Conservation (phyloP, 2,329 filamentous ascomycete genomes). For the Parastagonospora avenae region DNA sequence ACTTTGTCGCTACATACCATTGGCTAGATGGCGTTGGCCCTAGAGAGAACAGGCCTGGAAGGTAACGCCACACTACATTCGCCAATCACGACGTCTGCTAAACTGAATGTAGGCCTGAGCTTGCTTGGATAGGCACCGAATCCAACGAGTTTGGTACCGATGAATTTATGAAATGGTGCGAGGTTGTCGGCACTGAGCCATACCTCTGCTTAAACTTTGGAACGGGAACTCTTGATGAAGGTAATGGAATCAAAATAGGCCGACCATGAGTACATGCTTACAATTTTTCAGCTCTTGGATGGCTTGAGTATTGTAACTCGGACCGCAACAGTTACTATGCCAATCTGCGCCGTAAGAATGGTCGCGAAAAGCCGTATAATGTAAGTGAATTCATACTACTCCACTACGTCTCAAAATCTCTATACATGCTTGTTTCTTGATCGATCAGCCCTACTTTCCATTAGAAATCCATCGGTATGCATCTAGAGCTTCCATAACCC, state of each 20-base stretch:
- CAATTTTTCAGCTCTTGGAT: slow-evolving; percentile 63
- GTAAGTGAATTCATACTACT: slow-evolving; percentile 38
- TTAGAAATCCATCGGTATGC: too few relatives aligned
- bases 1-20: slow-evolving; percentile 84
- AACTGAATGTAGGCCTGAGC: slow-evolving; percentile 62
- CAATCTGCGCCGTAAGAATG: slow-evolving; percentile 77
- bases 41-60: slow-evolving; percentile 66
- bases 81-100: not conserved
- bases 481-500: not conserved
- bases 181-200: slow-evolving; percentile 73
- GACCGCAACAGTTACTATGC: slow-evolving; percentile 79
- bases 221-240: slow-evolving; percentile 65
- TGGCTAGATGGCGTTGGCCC: slow-evolving; percentile 84
- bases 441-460: too few relatives aligned
- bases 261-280: not conserved
- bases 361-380: slow-evolving; percentile 76
- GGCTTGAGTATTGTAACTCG: slow-evolving; percentile 87
- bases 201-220: slow-evolving; percentile 83
- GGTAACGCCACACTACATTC: slow-evolving; percentile 40
- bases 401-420: not conserved
- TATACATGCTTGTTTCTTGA: not conserved
- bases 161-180: slow-evolving; percentile 84
- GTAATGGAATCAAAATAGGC: slow-evolving; percentile 30
- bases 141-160: slow-evolving; percentile 82
- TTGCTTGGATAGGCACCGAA: slow-evolving; percentile 80